phyloP scores from a whole-genome alignment of 495 filamentous ascomycete genomes.

The Margaritispora aquatica region DNA sequence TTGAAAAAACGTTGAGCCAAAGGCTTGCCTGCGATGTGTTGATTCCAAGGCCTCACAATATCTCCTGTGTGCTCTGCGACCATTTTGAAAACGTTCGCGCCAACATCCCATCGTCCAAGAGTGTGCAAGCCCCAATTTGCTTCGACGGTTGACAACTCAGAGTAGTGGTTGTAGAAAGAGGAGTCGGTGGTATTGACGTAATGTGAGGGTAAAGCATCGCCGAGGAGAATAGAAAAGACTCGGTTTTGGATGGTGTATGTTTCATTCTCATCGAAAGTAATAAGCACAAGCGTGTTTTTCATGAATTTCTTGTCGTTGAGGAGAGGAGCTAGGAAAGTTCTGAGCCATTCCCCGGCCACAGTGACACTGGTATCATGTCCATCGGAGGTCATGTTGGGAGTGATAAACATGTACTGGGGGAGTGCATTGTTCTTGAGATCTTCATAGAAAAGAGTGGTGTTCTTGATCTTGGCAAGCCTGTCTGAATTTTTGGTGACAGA shows the following conservation, averaged over 20 bases:
- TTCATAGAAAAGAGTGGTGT: constrained; percentile 53
- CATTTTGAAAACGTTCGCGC: constrained; percentile 46
- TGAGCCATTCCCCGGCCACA: constrained; percentile 51
- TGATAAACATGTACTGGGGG: constrained; percentile 70
- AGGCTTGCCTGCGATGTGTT: background rate
- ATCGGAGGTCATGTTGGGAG: constrained; percentile 65
- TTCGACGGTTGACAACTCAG: constrained; percentile 53
- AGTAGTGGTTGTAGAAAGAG: constrained; percentile 70
- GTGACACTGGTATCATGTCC: constrained; percentile 64
- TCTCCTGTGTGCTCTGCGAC: constrained; percentile 39
- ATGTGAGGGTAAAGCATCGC: constrained; percentile 53
- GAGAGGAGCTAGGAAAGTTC: constrained; percentile 53
- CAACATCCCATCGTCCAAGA: constrained; percentile 43
- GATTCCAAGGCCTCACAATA: constrained; percentile 27
- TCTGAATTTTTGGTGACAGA: constrained; percentile 47
- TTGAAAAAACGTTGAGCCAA: constrained; percentile 38
- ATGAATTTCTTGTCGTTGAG: constrained; percentile 59
- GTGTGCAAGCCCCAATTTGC: constrained; percentile 44
- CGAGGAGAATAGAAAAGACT: constrained; percentile 56
- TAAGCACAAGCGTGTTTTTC: constrained; percentile 58
- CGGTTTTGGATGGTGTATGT: constrained; percentile 51
- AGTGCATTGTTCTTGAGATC: constrained; percentile 52
- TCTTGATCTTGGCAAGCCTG: constrained; percentile 58
- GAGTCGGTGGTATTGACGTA: constrained; percentile 56
- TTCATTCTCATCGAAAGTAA: constrained; percentile 62